These are phyloP conservation scores for Dictyostelium capitatum DNA, from an alignment of 78 protist genomes.

Conservation along the genomic window DNA sequence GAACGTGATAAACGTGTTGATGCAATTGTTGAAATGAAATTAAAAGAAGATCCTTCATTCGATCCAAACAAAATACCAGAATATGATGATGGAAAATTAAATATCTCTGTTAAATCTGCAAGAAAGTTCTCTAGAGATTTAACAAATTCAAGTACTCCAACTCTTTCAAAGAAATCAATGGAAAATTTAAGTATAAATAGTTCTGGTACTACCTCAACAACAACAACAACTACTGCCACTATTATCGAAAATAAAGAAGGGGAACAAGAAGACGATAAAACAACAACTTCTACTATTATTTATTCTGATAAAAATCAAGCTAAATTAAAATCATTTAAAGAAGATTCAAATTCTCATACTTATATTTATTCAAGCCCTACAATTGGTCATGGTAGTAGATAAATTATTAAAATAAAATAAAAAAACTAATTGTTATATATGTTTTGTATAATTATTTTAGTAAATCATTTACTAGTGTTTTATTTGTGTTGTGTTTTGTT, in stretches of 20 bases:
- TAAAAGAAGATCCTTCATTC: neutral
- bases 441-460: too few relatives aligned
- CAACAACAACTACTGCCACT: neutral
- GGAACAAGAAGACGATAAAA: neutral
- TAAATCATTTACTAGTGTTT: too few relatives aligned
- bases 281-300: neutral
- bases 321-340: constrained; percentile 11
- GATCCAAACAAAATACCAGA: constrained; percentile 6
- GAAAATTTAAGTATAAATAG: neutral
- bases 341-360: constrained; percentile 22
- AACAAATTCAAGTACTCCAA: constrained; percentile 14
- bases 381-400: constrained; percentile 27
- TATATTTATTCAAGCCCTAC: constrained; percentile 19
- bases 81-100: constrained; percentile 8
- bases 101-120: neutral
- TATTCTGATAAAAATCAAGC: constrained; percentile 2
- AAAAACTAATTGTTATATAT: too few relatives aligned
- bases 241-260: neutral
- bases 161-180: neutral
- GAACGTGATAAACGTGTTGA: constrained; percentile 58
- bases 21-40: neutral
- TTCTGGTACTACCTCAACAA: neutral
- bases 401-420: neutral
- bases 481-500: too few relatives aligned
- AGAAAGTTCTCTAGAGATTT: constrained; percentile 15